These are phyloP conservation scores for Apophysomyces variabilis DNA, from an alignment of 371 early-diverging fungal species.

Conservation along the genomic window DNA sequence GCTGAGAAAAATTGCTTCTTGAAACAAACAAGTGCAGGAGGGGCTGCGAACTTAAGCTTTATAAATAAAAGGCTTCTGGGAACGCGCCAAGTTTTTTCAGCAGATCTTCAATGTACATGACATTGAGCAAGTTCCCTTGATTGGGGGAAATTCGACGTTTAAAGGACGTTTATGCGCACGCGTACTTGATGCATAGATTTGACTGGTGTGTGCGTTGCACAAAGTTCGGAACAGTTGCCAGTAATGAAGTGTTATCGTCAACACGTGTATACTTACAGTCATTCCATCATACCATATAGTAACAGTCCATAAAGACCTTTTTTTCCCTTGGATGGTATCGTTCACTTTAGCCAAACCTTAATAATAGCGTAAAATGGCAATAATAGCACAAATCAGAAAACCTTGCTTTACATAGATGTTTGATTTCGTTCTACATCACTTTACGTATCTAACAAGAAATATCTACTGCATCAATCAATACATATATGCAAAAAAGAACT, in stretches of 20 bases:
- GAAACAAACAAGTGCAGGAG: not conserved
- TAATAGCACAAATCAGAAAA: too few relatives aligned
- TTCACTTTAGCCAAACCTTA: too few relatives aligned
- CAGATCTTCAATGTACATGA: not conserved
- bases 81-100: not conserved
- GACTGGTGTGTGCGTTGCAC: not conserved
- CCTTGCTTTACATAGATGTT: too few relatives aligned
- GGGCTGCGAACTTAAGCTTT: not conserved
- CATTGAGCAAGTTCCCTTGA: not conserved
- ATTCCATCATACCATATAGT: too few relatives aligned
- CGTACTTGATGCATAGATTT: conserved; percentile 6
- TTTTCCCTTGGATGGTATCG: too few relatives aligned
- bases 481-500: too few relatives aligned
- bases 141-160: not conserved
- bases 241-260: not conserved
- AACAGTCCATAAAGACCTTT: too few relatives aligned
- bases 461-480: too few relatives aligned
- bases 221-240: not conserved
- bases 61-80: not conserved
- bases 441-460: too few relatives aligned
- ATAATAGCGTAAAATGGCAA: too few relatives aligned
- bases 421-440: too few relatives aligned
- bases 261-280: not conserved
- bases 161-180: conserved; percentile 1
- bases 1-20: not conserved